phyloP scores from a whole-genome alignment of 441 rosid genomes.

The Bruguiera hainesii region DNA sequence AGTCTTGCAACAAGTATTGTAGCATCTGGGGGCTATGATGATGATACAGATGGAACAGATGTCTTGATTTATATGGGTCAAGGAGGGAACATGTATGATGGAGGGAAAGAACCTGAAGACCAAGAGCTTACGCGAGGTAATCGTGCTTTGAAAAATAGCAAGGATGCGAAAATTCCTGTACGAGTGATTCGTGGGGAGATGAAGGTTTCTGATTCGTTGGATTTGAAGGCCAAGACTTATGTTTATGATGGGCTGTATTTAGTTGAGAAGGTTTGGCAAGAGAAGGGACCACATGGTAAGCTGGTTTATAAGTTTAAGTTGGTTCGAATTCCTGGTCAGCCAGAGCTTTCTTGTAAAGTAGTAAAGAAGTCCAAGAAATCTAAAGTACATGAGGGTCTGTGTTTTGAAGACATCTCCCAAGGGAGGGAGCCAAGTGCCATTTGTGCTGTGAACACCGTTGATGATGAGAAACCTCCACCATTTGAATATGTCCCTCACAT shows the following conservation, averaged over 20 bases:
- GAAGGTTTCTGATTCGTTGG: slow-evolving; percentile 36
- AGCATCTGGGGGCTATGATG: slow-evolving; percentile 80
- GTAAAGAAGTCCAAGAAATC: slow-evolving; percentile 48
- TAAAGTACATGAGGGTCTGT: slow-evolving; percentile 54
- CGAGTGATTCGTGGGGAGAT: slow-evolving; percentile 75
- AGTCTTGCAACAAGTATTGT: slow-evolving; percentile 65
- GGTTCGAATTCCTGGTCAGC: slow-evolving; percentile 64
- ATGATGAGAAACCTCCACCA: slow-evolving; percentile 59
- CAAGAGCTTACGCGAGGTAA: slow-evolving; percentile 76
- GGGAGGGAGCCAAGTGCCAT: slow-evolving; percentile 73
- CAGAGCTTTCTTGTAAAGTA: slow-evolving; percentile 82
- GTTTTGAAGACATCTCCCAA: slow-evolving; percentile 55
- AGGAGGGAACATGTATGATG: slow-evolving; percentile 63
- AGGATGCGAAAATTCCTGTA: slow-evolving; percentile 48
- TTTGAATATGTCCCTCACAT: slow-evolving; percentile 51
- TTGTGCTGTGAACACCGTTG: slow-evolving; percentile 67
- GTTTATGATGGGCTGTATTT: slow-evolving; percentile 75
- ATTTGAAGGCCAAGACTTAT: slow-evolving; percentile 37
- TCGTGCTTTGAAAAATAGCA: slow-evolving; percentile 66
- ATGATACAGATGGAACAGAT: slow-evolving; percentile 65
- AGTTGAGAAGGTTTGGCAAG: slow-evolving; percentile 59
- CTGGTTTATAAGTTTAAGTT: slow-evolving; percentile 63
- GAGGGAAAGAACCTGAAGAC: slow-evolving; percentile 58
- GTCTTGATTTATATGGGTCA: slow-evolving; percentile 73
- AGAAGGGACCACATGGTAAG: slow-evolving; percentile 59